A percentile compares a stretch with the other conserved stretches of the same genome.
Conservation (phyloP, 1,284 basidiomycete species). For the Ceratobasidium sp. region DNA sequence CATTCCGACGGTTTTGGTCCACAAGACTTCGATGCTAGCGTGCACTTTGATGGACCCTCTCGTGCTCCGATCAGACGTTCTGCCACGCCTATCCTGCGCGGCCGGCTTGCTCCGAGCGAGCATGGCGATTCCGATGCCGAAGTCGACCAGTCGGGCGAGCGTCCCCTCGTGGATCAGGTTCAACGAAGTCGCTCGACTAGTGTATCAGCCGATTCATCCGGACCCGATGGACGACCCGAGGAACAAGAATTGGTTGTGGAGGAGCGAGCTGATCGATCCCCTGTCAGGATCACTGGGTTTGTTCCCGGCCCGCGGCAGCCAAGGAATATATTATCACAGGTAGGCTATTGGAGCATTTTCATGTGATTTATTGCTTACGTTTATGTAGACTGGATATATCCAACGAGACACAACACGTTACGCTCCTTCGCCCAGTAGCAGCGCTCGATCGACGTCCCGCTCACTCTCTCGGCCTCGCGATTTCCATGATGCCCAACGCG, state of each 20-base stretch:
- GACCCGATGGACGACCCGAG: neutral
- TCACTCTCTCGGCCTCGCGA: conserved; percentile 13
- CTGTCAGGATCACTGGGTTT: conserved; percentile 5
- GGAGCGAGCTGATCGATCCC: conserved; percentile 7
- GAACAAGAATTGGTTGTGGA: neutral
- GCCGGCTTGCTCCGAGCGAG: neutral
- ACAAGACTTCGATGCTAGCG: conserved; percentile 32
- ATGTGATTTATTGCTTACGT: neutral
- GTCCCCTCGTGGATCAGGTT: neutral
- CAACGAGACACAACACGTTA: neutral
- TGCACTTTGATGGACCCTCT: conserved; percentile 22
- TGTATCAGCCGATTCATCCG: conserved; percentile 9
- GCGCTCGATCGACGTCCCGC: conserved; percentile 21
- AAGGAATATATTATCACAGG: neutral
- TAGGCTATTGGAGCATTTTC: neutral
- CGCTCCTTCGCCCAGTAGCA: conserved; percentile 14
- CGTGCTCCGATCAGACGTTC: conserved; percentile 19
- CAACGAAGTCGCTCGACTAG: conserved; percentile 18
- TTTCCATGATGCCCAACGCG: neutral
- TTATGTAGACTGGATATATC: conserved; percentile 17
- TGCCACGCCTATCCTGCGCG: conserved; percentile 20
- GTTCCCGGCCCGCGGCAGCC: neutral
- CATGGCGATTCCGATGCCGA: conserved; percentile 16
- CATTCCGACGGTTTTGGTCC: neutral
- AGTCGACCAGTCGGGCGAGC: neutral